These are phyloP conservation scores for Haplographium delicatum DNA, from an alignment of 495 filamentous ascomycete species.

Conservation along the genomic window DNA sequence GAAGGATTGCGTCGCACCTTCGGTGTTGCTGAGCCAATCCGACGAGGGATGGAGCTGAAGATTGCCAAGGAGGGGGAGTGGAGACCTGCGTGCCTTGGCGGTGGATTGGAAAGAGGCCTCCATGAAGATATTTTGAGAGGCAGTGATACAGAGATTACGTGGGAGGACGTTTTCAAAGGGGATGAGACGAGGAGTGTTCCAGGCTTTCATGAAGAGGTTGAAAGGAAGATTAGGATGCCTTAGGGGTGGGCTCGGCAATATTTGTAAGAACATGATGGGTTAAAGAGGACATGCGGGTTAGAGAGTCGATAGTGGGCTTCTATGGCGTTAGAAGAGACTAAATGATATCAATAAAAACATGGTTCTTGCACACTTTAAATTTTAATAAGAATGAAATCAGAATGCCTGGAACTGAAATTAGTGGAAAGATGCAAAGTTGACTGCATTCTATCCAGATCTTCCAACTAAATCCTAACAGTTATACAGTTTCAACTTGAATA, in stretches of 20 bases:
- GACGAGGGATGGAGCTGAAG: slow-evolving; percentile 92
- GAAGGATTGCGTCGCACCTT: slow-evolving; percentile 75
- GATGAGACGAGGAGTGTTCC: slow-evolving; percentile 63
- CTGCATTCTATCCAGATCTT: slow-evolving; percentile 26
- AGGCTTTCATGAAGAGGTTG: slow-evolving; percentile 87
- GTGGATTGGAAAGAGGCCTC: slow-evolving; percentile 37
- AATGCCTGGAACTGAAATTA: too few relatives aligned
- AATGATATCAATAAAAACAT: too few relatives aligned
- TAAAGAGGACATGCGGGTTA: too few relatives aligned
- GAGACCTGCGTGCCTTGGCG: slow-evolving; percentile 43
- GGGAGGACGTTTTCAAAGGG: slow-evolving; percentile 88
- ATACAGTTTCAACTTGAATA: too few relatives aligned
- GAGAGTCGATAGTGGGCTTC: too few relatives aligned
- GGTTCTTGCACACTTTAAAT: too few relatives aligned
- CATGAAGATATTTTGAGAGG: slow-evolving; percentile 80
- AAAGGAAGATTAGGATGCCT: slow-evolving; percentile 75
- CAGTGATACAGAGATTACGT: slow-evolving; percentile 66
- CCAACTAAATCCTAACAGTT: background rate
- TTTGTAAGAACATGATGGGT: too few relatives aligned
- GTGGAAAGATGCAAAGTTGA: slow-evolving; percentile 19
- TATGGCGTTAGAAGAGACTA: too few relatives aligned
- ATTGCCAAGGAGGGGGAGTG: slow-evolving; percentile 57
- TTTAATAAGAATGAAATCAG: too few relatives aligned
- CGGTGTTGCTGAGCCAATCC: slow-evolving; percentile 89
- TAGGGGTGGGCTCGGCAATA: slow-evolving; percentile 38